A percentile compares a stretch with the other conserved stretches of the same genome.
Conservation (phyloP, 1,284 basidiomycete species). For the Sanghuangporus sanghuang region DNA sequence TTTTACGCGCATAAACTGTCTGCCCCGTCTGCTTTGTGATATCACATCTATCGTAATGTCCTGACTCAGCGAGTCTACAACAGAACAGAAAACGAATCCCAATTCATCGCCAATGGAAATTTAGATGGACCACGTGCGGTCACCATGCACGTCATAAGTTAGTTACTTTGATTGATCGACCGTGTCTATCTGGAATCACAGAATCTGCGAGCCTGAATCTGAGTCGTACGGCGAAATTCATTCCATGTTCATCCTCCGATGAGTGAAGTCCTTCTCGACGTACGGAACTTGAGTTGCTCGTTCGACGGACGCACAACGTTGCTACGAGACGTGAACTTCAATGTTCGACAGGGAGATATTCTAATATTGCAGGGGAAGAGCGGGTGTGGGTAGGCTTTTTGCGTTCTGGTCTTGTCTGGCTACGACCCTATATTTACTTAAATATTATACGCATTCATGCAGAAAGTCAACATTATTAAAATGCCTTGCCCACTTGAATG, state of each 20-base stretch:
- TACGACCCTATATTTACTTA: background rate
- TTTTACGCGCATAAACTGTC: background rate
- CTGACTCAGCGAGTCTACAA: background rate
- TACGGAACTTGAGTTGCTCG: slow-evolving; percentile 38
- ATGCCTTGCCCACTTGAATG: slow-evolving; percentile 73
- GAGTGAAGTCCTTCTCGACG: slow-evolving; percentile 33
- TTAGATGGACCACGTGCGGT: background rate
- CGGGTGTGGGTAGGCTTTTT: slow-evolving; percentile 50
- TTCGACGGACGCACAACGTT: slow-evolving; percentile 41
- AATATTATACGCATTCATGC: slow-evolving; percentile 9
- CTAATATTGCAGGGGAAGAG: slow-evolving; percentile 70
- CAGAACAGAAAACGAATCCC: background rate
- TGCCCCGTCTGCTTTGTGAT: background rate
- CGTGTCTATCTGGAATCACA: too few species aligned
- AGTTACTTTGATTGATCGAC: background rate
- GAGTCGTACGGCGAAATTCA: background rate
- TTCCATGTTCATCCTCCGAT: background rate
- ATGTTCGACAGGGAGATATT: slow-evolving; percentile 65
- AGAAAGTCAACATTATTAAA: slow-evolving; percentile 81
- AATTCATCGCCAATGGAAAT: background rate
- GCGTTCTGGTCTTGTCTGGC: background rate
- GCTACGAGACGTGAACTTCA: slow-evolving; percentile 54
- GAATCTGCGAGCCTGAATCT: background rate
- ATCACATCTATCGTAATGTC: background rate
- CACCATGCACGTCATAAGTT: background rate